Conservation (phyloP, 768 basidiomycete species). For the Boletus rex-veris region DNA sequence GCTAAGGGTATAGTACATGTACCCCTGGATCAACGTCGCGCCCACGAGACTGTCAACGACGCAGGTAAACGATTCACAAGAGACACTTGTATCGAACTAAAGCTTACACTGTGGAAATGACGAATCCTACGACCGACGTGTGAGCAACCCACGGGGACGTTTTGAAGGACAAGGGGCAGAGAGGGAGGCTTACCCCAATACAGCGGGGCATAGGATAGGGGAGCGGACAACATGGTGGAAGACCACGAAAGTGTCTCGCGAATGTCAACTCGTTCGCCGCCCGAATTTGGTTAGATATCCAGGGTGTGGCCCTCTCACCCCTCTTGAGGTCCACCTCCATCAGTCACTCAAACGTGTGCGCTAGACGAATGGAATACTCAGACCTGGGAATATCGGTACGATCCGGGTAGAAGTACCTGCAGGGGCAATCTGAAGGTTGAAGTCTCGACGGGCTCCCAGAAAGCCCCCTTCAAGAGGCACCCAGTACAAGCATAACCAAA, state of each 20-base stretch:
- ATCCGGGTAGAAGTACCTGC: not conserved
- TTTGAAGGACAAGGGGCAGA: not conserved
- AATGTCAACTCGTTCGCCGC: not conserved
- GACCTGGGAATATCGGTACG: not conserved
- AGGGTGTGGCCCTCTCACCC: no score
- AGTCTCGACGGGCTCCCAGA: no score
- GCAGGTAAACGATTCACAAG: not conserved
- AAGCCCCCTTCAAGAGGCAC: no score
- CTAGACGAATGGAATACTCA: no score
- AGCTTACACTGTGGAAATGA: not conserved
- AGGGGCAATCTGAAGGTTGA: not conserved
- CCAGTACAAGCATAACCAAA: no score
- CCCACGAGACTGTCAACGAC: not conserved
- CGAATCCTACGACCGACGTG: not conserved
- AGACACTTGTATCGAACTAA: not conserved
- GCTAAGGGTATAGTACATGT: conserved; percentile 1
- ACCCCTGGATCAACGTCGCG: conserved; percentile 2
- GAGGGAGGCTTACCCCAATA: conserved; percentile 3
- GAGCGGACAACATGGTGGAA: not conserved
- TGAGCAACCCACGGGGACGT: not conserved
- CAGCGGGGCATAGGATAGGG: not conserved
- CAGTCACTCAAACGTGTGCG: no score
- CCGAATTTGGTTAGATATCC: no score
- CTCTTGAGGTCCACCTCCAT: no score
- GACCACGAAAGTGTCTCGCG: not conserved